Base-by-base conservation (phyloP, 768 basidiomycete species). In the Psilocybe tampanensis region DNA sequence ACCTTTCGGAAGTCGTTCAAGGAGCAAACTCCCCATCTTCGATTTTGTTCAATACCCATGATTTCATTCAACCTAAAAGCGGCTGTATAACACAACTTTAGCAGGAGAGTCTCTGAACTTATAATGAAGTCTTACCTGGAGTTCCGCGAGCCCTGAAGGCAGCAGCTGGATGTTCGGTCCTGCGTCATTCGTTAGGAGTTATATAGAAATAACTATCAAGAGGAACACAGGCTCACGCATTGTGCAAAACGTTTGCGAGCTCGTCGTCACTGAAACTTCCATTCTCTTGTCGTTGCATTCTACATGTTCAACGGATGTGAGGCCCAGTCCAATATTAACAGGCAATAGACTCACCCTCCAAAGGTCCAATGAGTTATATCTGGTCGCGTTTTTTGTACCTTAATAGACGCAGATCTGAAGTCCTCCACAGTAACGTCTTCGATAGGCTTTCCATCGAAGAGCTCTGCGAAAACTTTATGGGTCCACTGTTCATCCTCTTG, bases 31-130 rank as follows among this genome's bases (percentile, higher is more conserved):
- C 91, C 92, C 92, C 92, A 95, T 19, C 66, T 61, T 26, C 92
- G 81, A 65, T 83, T 88, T 55, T 87, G 79, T 63, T 89, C 85
- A 44, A 94, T 93, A 41, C 90, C 90, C 89, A 94, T 89, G 39
- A 93, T 77, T 67, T 95, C 93, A 59, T 92, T 82, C 22, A 92
- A 66, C 42, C 81, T 84, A 86, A 94, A 89, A 45, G 81, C 70
- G n/a, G 70, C 79, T 80, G 42, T n/a, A 42, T 7, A 57, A 24
- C 8, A 53, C n/a, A 11, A 34, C 50, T 26, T 42, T 47, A 44
- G 13, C 5, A 29, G 29, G 29, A 15, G 17, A 17, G 26, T 21
- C 43, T 24, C 12, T 17, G 21, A 34, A 41, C 24, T 15, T 19
- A 44, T 8, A 7, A 32, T 13, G 47, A 12, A 6, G 2, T 56